phyloP scores from a whole-genome alignment of 2,329 filamentous ascomycete genomes.

The Aspergillus aculeatus region DNA sequence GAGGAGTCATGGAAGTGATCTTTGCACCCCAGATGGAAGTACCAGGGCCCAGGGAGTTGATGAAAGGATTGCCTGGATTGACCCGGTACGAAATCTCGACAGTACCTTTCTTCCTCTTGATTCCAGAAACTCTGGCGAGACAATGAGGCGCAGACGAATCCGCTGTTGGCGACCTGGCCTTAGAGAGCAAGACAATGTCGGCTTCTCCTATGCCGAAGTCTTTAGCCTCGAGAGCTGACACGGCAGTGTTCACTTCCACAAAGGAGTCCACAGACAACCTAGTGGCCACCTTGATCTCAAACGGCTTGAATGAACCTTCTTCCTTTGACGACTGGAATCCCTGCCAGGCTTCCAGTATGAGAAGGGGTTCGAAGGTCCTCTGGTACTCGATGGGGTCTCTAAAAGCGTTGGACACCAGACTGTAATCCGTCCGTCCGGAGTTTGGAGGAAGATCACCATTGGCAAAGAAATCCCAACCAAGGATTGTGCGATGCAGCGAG shows the following conservation, averaged over 20 bases:
- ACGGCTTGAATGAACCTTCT: constrained; percentile 75
- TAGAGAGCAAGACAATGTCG: constrained; percentile 85
- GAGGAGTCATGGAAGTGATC: constrained; percentile 87
- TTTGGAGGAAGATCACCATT: constrained; percentile 79
- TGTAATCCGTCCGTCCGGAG: constrained; percentile 67
- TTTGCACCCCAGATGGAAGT: constrained; percentile 72
- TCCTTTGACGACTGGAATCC: constrained; percentile 87
- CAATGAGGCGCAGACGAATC: constrained; percentile 71
- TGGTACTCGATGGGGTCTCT: constrained; percentile 75
- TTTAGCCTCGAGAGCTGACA: constrained; percentile 68
- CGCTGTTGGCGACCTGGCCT: constrained; percentile 66
- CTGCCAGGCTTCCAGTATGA: constrained; percentile 94
- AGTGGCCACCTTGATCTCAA: constrained; percentile 83
- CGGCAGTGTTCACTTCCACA: constrained; percentile 82
- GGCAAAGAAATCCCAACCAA: constrained; percentile 95
- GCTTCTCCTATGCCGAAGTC: constrained; percentile 75
- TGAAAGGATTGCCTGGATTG: constrained; percentile 63
- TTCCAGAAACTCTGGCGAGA: constrained; percentile 77
- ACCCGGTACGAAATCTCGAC: constrained; percentile 86
- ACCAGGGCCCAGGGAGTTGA: constrained; percentile 67
- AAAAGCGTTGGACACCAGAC: constrained; percentile 75
- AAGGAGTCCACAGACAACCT: constrained; percentile 90
- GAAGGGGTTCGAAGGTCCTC: constrained; percentile 81
- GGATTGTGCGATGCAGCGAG: constrained; percentile 76
- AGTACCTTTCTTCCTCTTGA: constrained; percentile 74